Evolutionary conservation across 1,139 yeast genomes (phyloP), one percentile per base, ranked within the genome.

Genomic region (Hansenula lynferdii): DNA sequence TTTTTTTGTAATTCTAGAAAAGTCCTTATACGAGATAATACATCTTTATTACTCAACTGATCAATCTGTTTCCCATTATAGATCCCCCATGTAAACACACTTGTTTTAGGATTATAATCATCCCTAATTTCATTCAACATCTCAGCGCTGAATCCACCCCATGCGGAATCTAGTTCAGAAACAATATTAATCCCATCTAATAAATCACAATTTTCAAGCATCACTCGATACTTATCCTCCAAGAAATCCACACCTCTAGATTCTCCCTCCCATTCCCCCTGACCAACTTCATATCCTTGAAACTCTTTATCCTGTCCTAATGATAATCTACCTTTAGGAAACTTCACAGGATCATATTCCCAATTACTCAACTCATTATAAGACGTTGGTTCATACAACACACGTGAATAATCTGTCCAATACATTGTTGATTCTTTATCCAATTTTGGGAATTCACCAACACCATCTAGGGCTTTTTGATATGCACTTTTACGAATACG

Each of bases 351-450:
- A 41, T 72, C 70, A 39, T 64, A 69, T 19, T 69, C 69, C 85
- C 89, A 90, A 40, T 75, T 67, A 2, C 65, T 58, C 16, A 86
- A 55, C 8, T 68, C 66, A 36, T 73, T 64, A 41, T 84, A 64
- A 3, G 82, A 71, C 19, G 64, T 62, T 0, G 96, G 94, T 40
- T 75, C 73, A 52, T 78, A 79, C 16, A 85, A 72, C 41, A 89
- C 70, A 49, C 79, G 75, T 35, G 81, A 70, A 55, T 82, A 87
- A 57, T 89, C 96, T 0, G 92, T 71, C 97, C 97, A 92, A 53
- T 75, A 85, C 29, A 59, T 60, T 0, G 87, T 75, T 37, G 72
- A 73, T 0, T 52, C 51, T 0, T 51, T 48, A 5, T 58, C 58
- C 34, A 85, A 59, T 17, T 45, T 43, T 2, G 67, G 69, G 8